Base-by-base conservation (phyloP, 176 grass and related monocot species). In the Triticum monococcum region DNA sequence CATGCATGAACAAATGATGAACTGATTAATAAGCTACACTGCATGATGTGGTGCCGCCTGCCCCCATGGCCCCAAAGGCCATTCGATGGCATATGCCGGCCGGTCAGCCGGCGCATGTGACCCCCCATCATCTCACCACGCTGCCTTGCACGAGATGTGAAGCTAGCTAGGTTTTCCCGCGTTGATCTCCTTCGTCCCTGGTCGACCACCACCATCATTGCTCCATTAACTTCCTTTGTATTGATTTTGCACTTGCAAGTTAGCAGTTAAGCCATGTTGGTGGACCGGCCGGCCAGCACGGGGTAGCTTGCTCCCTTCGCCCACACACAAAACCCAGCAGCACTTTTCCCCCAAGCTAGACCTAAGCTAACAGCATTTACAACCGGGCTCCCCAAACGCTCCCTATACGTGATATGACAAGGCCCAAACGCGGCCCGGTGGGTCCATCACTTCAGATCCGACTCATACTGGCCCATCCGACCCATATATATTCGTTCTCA, bases 221-320 rank as follows among this genome's bases (percentile, higher is more conserved):
- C 7, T 17, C 78, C 61, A 66, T 66, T 81, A 81, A 33, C n/a
- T 52, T 57, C 38, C 4, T 28, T 72, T 61, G 9, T 68, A 79
- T 30, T 30, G 28, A 30, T 79, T 52, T 68, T 70, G 89, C 68
- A 81, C 69, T 77, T 68, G 69, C 52, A 76, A 81, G 81, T 17
- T 75, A 87, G 81, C 68, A 87, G 84, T 89, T 86, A 83, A 40
- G 79, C 17, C 75, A 26, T 79, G 78, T 31, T 84, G 79, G 83
- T 83, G 74, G 41, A 43, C 87, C 65, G 65, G 24, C 84, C 59
- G 65, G 24, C 23, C 86, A 86, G 59, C 82, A 91, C 64, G 89
- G 33, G 24, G 18, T 73, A 45, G 7, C 48, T 72, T 84, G 77
- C 52, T 70, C 90, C 90, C 87, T 89, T 90, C 60, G 38, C 22